Evolutionary conservation across 140 eudicot genomes (phyloP), one percentile per base, ranked within the genome.

Genomic region (Cichorium intybus): DNA sequence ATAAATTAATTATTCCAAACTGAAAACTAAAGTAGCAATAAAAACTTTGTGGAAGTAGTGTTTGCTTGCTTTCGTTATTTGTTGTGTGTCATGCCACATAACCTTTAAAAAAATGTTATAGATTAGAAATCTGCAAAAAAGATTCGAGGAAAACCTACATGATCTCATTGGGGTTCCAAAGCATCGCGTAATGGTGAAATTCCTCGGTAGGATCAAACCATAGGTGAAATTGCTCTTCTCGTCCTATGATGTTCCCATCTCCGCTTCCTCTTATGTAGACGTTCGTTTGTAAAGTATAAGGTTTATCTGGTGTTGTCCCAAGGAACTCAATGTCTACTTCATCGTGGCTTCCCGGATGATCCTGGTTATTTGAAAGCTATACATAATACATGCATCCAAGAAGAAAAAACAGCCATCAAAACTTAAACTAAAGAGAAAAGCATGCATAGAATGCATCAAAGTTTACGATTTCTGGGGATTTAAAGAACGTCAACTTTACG

Each of bases 141-240:
- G 21, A 54, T 11, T 9, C 2, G 26, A 56, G 20, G 61, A 20
- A 24, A 65, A 54, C 85, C 24, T 4, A 86, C 95, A 80, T 77
- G 66, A 86, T 83, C 45, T 86, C 87, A 10, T 23, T 61, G 7
- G 87, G 77, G 69, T 77, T 74, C 90, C 90, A 86, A 10, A 83
- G 71, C 56, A 86, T 86, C 3, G 90, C 90, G 69, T 86, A 86
- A 69, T 86, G 51, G 28, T 86, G 95, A 61, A 80, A 86, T 58
- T 75, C 90, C 58, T 72, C 33, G 0, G 95, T 86, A n/a, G 95
- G 95, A 50, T 86, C 90, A 67, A 86, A 86, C 95, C 95, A 86
- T 37, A 86, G 87, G 45, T 83, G 95, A 73, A 83, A 83, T 26
- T 69, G 58, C 70, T 80, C 83, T 73, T 86, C 95, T 65, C 95